These are phyloP conservation scores for Urostyla sp. DNA, from an alignment of 73 alveolate species.

Conservation along the genomic window DNA sequence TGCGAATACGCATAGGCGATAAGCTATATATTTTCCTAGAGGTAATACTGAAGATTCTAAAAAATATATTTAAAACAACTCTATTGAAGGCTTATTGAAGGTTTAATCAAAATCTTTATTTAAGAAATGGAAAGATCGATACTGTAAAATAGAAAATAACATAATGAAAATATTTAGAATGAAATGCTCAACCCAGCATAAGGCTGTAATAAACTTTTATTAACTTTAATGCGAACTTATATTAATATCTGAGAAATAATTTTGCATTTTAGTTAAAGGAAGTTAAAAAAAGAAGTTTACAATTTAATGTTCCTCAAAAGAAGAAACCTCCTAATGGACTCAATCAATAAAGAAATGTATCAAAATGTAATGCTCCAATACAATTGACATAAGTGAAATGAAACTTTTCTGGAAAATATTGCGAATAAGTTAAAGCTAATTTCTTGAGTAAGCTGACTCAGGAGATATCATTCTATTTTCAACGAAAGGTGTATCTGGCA, in stretches of 20 bases:
- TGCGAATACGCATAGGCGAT: no score
- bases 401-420: conserved; percentile 4
- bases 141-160: not conserved
- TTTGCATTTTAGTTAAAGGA: no score
- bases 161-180: not conserved
- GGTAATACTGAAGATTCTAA: no score
- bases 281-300: no score
- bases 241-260: not conserved
- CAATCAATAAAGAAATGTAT: not conserved
- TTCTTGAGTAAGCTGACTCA: conserved; percentile 59
- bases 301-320: no score
- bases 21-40: no score
- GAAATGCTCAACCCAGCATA: no score
- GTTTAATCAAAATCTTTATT: no score
- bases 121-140: not conserved
- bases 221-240: not conserved
- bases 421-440: not conserved
- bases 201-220: no score
- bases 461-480: conserved; percentile 86
- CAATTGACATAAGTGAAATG: not conserved
- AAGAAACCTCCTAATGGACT: not conserved
- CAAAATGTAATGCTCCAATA: not conserved
- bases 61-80: no score
- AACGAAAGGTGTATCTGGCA: conserved; percentile 71
- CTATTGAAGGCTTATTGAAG: no score